Conservation (phyloP, 1,284 basidiomycete genomes). For the Trametes versicolor region DNA sequence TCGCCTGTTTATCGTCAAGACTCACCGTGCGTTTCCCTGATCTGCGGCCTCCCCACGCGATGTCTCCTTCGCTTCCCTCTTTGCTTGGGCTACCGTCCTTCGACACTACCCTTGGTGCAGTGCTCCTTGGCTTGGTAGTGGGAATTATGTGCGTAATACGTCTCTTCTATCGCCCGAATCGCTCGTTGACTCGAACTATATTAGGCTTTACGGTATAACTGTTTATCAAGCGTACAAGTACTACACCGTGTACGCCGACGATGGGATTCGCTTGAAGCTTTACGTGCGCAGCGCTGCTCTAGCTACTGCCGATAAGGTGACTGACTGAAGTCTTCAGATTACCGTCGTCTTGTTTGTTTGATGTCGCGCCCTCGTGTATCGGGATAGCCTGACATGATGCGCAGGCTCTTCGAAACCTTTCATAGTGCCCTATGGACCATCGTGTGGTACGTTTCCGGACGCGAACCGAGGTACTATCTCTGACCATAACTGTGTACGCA, state of each 20-base stretch:
- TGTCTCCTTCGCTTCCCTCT: not conserved
- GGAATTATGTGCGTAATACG: constrained; percentile 7
- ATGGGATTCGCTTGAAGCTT: not conserved
- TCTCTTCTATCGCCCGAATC: not conserved
- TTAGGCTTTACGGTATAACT: constrained; percentile 18
- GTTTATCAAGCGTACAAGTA: constrained; percentile 20
- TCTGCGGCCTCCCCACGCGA: too few relatives aligned
- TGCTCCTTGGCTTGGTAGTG: constrained; percentile 15
- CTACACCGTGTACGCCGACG: constrained; percentile 9
- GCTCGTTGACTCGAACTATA: not conserved
- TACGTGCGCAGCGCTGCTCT: not conserved
- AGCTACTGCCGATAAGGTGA: not conserved
- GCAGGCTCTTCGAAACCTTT: constrained; percentile 10
- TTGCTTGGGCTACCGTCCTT: not conserved
- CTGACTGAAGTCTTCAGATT: not conserved
- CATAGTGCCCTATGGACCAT: constrained; percentile 11
- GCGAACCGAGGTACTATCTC: too few relatives aligned
- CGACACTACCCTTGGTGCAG: not conserved
- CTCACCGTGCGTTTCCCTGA: too few relatives aligned
- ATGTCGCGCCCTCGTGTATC: too few relatives aligned
- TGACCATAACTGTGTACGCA: not conserved
- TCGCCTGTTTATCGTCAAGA: too few relatives aligned
- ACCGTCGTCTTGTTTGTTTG: not conserved
- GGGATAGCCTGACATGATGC: too few relatives aligned
- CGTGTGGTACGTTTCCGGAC: constrained; percentile 4